Percentiles rank a stretch among this genome's conserved stretches.
These are phyloP conservation scores for Rhizopogon parksii DNA, from an alignment of 1,284 basidiomycete genomes.

Conservation along the genomic window DNA sequence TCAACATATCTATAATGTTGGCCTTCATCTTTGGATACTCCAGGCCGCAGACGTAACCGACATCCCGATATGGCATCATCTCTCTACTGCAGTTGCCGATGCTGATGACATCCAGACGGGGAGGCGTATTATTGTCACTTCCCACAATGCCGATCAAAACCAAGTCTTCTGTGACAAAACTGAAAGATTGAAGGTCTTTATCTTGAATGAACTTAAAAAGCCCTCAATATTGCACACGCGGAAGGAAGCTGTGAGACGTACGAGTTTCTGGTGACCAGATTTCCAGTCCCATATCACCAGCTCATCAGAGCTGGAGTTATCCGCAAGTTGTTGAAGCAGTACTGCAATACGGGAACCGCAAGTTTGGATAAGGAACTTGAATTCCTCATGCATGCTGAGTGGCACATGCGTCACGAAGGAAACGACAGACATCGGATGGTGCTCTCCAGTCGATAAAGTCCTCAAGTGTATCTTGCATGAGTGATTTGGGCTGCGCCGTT, in stretches of 20 bases:
- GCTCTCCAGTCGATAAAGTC: constrained; percentile 19
- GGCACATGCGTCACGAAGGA: constrained; percentile 12
- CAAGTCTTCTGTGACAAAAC: constrained; percentile 25
- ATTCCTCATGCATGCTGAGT: neutral
- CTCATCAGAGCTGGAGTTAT: constrained; percentile 7
- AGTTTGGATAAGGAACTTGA: constrained; percentile 24
- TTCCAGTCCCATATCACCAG: constrained; percentile 56
- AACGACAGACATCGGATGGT: constrained; percentile 16
- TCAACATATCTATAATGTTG: constrained; percentile 22
- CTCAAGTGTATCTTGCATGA: constrained; percentile 23
- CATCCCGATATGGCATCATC: constrained; percentile 17
- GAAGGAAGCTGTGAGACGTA: constrained; percentile 25
- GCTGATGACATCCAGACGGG: constrained; percentile 26
- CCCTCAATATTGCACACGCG: neutral
- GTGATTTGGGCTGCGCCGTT: constrained; percentile 13
- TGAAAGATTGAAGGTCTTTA: constrained; percentile 18
- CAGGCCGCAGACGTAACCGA: constrained; percentile 32
- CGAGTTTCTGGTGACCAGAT: constrained; percentile 32
- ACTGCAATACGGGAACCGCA: constrained; percentile 22
- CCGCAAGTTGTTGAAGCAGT: constrained; percentile 12
- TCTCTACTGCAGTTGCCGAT: constrained; percentile 15
- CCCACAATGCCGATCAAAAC: constrained; percentile 34
- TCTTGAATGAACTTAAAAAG: constrained; percentile 13
- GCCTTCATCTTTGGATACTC: constrained; percentile 31
- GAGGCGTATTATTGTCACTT: constrained; percentile 22